phyloP scores from a whole-genome alignment of 495 filamentous ascomycete species.

The Neurospora discreta region DNA sequence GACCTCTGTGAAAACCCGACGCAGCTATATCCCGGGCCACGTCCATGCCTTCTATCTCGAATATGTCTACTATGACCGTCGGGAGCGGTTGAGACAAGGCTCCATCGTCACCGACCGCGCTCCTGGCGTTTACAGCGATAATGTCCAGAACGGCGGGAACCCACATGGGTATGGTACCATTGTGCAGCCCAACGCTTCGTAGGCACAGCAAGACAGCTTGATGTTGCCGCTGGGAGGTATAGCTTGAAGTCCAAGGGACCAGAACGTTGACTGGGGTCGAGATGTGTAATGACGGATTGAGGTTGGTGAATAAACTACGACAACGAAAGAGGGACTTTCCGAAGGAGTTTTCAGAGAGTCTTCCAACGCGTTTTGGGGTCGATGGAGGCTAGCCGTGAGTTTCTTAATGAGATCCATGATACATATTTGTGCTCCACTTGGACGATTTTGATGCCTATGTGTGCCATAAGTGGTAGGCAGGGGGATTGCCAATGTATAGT shows the following conservation, averaged over 20 bases:
- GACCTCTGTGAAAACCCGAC: not conserved
- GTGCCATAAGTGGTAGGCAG: not conserved
- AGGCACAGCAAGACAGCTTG: not conserved
- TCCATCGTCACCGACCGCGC: slow-evolving; percentile 37
- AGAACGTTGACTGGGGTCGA: not conserved
- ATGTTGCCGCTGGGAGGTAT: not conserved
- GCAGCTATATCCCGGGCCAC: slow-evolving; percentile 65
- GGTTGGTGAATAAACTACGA: not conserved
- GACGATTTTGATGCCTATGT: not conserved
- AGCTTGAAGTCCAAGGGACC: not conserved
- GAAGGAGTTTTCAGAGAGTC: not conserved
- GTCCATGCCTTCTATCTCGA: slow-evolving; percentile 88
- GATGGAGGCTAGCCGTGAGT: not conserved
- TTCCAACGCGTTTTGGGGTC: not conserved
- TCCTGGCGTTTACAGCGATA: slow-evolving; percentile 71
- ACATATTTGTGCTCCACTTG: not conserved
- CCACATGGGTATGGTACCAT: slow-evolving; percentile 40
- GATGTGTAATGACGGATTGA: not conserved
- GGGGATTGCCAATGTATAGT: not conserved
- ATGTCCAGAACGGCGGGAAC: slow-evolving; percentile 59
- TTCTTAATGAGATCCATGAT: not conserved
- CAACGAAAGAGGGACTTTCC: not conserved
- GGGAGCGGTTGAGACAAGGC: slow-evolving; percentile 44
- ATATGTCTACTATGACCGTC: slow-evolving; percentile 73
- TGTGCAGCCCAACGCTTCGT: slow-evolving; percentile 16